These are phyloP conservation scores for Xylaria nigripes DNA, from an alignment of 495 filamentous ascomycete species.

Conservation along the genomic window DNA sequence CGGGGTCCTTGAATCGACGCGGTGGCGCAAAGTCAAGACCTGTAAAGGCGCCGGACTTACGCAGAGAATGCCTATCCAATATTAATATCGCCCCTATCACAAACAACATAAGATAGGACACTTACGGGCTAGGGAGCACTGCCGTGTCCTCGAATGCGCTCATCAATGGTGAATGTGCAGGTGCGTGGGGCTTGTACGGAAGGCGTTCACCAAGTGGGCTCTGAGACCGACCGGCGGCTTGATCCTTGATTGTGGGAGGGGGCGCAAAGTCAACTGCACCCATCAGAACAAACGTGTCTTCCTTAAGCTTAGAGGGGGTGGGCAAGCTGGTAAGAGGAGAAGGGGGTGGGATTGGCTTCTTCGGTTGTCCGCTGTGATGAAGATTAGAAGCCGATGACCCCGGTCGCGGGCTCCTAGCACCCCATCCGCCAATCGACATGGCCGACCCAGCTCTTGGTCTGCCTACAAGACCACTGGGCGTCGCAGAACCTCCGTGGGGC, in stretches of 20 bases:
- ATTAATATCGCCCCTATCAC: conserved; percentile 22
- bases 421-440: conserved; percentile 28
- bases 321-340: conserved; percentile 66
- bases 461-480: conserved; percentile 27
- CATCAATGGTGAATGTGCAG: conserved; percentile 65
- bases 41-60: conserved; percentile 85
- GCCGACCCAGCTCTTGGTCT: conserved; percentile 39
- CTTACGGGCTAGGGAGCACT: conserved; percentile 85
- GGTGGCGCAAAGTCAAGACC: conserved; percentile 93
- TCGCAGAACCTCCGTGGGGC: conserved; percentile 31
- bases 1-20: conserved; percentile 67
- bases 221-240: conserved; percentile 64
- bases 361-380: conserved; percentile 28
- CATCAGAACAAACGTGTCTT: conserved; percentile 66
- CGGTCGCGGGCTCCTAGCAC: conserved; percentile 41
- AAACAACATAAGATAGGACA: conserved; percentile 20
- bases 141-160: conserved; percentile 82
- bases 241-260: conserved; percentile 57
- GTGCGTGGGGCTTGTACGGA: conserved; percentile 62
- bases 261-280: conserved; percentile 81
- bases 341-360: conserved; percentile 65
- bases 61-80: conserved; percentile 60
- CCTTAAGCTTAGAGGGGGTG: conserved; percentile 75
- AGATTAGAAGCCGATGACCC: conserved; percentile 60
- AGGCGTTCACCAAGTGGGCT: conserved; percentile 68